Conservation (phyloP, 306 rosid genomes). For the Datisca glomerata region DNA sequence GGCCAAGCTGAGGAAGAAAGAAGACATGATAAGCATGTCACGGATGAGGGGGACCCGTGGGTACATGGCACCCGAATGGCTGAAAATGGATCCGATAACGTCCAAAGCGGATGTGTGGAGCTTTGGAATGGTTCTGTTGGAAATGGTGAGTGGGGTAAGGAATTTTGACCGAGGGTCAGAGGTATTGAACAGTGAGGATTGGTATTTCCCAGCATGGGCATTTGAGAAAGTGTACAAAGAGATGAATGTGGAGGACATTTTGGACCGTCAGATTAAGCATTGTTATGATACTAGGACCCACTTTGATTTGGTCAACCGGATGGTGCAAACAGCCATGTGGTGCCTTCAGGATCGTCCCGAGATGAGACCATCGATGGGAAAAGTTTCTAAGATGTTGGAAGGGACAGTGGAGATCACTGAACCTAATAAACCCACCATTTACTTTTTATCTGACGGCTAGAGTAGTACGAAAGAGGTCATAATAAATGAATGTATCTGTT, state of each 20-base stretch:
- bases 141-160: conserved; percentile 61
- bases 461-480: too few relatives aligned
- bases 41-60: conserved; percentile 80
- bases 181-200: conserved; percentile 44
- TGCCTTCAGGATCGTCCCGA: conserved; percentile 80
- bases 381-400: conserved; percentile 93
- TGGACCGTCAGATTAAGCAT: conserved; percentile 49
- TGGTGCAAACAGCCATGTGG: conserved; percentile 95
- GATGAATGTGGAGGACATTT: conserved; percentile 55
- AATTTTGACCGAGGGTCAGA: conserved; percentile 36
- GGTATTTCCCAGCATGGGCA: conserved; percentile 89
- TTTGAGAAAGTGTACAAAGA: conserved; percentile 76
- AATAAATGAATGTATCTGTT: too few relatives aligned
- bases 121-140: conserved; percentile 80
- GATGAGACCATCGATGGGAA: conserved; percentile 85
- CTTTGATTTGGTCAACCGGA: conserved; percentile 54
- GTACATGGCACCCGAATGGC: conserved; percentile 93
- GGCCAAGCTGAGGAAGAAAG: conserved; percentile 63
- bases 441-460: conserved; percentile 47
- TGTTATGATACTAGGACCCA: conserved; percentile 48
- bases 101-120: conserved; percentile 85
- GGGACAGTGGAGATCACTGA: conserved; percentile 72
- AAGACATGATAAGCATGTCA: conserved; percentile 72
- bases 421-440: conserved; percentile 74
- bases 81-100: conserved; percentile 54